phyloP scores from a whole-genome alignment of 768 basidiomycete species.

The Trametes punicea region DNA sequence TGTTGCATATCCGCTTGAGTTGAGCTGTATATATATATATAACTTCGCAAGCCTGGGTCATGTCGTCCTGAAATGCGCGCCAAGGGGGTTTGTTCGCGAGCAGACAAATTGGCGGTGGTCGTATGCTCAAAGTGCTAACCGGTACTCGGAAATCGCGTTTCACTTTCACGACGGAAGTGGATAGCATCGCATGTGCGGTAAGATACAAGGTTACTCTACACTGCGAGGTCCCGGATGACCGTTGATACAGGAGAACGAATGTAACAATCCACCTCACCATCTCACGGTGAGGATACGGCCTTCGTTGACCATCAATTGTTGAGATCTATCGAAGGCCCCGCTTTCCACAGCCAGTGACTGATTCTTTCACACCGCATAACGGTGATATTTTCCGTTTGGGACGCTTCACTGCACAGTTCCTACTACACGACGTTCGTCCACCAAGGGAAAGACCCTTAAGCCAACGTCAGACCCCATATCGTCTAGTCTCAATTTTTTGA shows the following conservation, averaged over 20 bases:
- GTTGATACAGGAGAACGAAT: constrained; percentile 11
- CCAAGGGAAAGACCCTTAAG: not conserved
- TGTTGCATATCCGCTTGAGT: not conserved
- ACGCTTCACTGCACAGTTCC: not conserved
- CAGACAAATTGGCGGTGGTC: not conserved
- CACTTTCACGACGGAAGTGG: not conserved
- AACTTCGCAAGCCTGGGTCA: not conserved
- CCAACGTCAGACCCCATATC: too few relatives aligned
- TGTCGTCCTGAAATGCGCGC: not conserved
- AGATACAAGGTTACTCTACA: constrained; percentile 8
- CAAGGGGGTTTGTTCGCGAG: not conserved
- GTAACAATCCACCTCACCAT: constrained; percentile 10
- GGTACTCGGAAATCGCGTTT: not conserved
- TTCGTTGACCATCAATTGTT: constrained; percentile 11
- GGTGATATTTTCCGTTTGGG: not conserved
- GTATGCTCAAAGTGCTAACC: not conserved
- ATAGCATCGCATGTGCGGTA: constrained; percentile 6
- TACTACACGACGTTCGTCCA: not conserved
- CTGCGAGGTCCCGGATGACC: constrained; percentile 1
- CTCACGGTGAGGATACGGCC: constrained; percentile 3
- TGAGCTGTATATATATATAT: constrained; percentile 9
- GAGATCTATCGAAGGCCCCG: constrained; percentile 1
- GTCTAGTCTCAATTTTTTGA: too few relatives aligned
- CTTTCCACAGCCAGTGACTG: constrained; percentile 3
- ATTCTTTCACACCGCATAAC: not conserved